Evolutionary conservation across 169 alveolate genomes (phyloP), one percentile per base, ranked within the genome.

Genomic region (Babesia ovata): DNA sequence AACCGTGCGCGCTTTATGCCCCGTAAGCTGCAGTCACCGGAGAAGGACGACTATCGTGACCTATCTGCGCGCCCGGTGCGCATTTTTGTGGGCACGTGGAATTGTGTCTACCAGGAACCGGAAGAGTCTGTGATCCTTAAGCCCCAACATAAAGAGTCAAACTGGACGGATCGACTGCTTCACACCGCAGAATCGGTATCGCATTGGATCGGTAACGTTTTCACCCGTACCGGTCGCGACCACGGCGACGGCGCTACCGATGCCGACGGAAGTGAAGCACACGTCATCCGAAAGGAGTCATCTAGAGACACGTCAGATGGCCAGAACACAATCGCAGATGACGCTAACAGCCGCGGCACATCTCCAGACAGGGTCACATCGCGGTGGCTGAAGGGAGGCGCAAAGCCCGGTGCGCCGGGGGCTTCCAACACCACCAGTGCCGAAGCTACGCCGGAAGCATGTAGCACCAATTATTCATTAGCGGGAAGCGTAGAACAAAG

Each of bases 1-100:
- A 28, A 21, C 44, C 24, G 22, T 4, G 12, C 48, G 19, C 26
- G 46, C 46, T 8, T 6, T 14, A 12, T 1, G 46, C 46, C n/a
- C 10, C 44, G 66, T 42, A 21, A 12, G 28, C 26, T 42, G 33
- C 6, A 14, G 12, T 1, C 48, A 1, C 13, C 17, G 1, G 33
- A 67, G 0, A 17, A n/a, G 14, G 87, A 70, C 22, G 87, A 79
- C n/a, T 42, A 79, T 24, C 53, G 74, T 7, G 76, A 79, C 53
- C 59, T 60, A 3, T 56, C 72, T 29, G 39, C 60, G 24, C 52
- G 57, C 26, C 93, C 93, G 12, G 24, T 84, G 8, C 72, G 87
- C 33, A 83, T 88, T 16, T 88, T 78, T 53, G 93, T 88, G 19
- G 93, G 93, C 33, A 88, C 93, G n/a, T 88, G 93, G 93, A 88